Evolutionary conservation across 192 early-diverging fungal species (phyloP).

Genomic region (Umbelopsis isabellina): DNA sequence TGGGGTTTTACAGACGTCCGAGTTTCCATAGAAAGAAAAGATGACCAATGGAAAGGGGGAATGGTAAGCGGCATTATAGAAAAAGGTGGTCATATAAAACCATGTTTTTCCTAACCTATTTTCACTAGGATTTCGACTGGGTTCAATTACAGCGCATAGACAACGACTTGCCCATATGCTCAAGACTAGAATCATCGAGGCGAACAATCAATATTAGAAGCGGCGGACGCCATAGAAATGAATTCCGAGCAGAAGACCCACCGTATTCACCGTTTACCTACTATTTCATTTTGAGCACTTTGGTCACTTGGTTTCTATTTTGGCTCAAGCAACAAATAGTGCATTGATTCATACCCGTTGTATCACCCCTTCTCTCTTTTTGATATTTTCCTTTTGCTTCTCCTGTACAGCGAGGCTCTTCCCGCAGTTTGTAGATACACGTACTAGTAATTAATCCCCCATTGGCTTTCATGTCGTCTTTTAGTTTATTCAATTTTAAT

Average conservation of each 20-base stretch:
- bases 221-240: background rate
- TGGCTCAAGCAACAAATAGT: slow-evolving; percentile 11
- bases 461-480: background rate
- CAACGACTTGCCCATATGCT: background rate
- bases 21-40: slow-evolving; percentile 10
- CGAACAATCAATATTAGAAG: background rate
- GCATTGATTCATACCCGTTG: background rate
- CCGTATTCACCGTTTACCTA: background rate
- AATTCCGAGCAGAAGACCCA: slow-evolving; percentile 14
- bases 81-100: too few relatives aligned
- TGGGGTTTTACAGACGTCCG: slow-evolving; percentile 1
- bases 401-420: background rate
- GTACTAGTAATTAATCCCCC: background rate
- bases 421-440: slow-evolving; percentile 5
- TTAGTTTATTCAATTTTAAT: slow-evolving; percentile 4
- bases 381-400: background rate
- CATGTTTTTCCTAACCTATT: background rate
- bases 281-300: slow-evolving; percentile 3
- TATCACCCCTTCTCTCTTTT: background rate
- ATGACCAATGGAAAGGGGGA: slow-evolving; percentile 20
- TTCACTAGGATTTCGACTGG: slow-evolving; percentile 6
- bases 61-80: background rate
- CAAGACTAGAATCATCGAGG: background rate
- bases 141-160: slow-evolving; percentile 16
- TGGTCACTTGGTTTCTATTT: slow-evolving; percentile 6